These are phyloP conservation scores for Paramecium biaurelia DNA, from an alignment of 73 alveolate genomes.

Conservation along the genomic window DNA sequence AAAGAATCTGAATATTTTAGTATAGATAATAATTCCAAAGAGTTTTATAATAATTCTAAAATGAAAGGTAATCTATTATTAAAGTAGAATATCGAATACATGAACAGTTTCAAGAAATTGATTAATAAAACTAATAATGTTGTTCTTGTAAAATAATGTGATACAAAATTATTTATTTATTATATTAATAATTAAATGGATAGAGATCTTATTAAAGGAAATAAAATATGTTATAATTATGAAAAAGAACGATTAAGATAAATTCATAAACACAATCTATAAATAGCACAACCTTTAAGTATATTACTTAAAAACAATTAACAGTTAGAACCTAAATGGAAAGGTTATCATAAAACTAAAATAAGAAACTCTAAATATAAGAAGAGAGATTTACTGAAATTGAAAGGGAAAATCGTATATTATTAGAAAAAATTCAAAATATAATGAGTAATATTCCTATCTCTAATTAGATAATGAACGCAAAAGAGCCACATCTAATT, in stretches of 20 bases:
- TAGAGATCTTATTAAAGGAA: neutral
- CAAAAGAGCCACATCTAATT: neutral
- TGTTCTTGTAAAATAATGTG: slow-evolving; percentile 45
- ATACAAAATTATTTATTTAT: neutral
- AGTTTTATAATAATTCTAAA: slow-evolving; percentile 3
- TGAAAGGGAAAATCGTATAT: slow-evolving; percentile 17
- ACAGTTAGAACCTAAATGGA: slow-evolving; percentile 14
- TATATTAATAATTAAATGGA: neutral
- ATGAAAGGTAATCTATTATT: slow-evolving; percentile 6
- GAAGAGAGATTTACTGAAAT: slow-evolving; percentile 38
- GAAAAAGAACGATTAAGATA: neutral
- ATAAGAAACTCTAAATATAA: neutral
- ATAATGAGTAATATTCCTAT: neutral
- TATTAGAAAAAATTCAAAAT: slow-evolving; percentile 7
- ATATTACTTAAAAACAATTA: neutral
- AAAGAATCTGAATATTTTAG: slow-evolving; percentile 9
- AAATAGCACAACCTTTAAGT: neutral
- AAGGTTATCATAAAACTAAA: neutral
- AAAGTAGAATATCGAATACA: slow-evolving; percentile 25
- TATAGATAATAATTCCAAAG: slow-evolving; percentile 29
- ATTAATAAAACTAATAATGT: neutral
- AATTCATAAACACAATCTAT: neutral
- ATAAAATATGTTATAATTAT: slow-evolving; percentile 9
- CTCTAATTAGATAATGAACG: neutral
- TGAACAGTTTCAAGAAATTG: neutral